phyloP scores from a whole-genome alignment of 306 rosid species.

The Spatholobus suberectus region DNA sequence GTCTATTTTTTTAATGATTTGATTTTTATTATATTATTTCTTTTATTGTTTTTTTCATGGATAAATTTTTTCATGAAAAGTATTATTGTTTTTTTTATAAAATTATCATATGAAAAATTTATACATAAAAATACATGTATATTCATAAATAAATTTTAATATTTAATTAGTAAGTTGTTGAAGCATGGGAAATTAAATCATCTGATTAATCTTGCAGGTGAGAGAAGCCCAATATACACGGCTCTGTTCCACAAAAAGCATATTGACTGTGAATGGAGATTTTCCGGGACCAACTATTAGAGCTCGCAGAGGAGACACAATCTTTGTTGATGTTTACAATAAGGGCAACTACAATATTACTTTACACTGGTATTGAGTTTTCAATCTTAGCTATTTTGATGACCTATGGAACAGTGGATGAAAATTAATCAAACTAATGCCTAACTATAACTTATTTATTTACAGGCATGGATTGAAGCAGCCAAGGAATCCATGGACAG shows the following conservation, averaged over 20 bases:
- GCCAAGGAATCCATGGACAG: conserved; percentile 57
- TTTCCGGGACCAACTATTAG: conserved; percentile 57
- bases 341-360: conserved; percentile 49
- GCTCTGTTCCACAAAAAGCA: conserved; percentile 55
- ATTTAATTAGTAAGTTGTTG: background rate
- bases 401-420: background rate
- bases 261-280: conserved; percentile 55
- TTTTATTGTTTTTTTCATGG: background rate
- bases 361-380: conserved; percentile 53
- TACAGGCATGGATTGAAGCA: conserved; percentile 59
- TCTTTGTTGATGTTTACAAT: conserved; percentile 51
- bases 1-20: background rate
- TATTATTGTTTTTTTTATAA: background rate
- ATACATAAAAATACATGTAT: background rate
- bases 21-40: background rate
- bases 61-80: background rate
- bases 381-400: background rate
- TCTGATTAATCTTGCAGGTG: conserved; percentile 29
- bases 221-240: conserved; percentile 38
- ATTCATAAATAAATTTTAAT: background rate
- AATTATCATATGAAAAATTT: background rate
- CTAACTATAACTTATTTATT: background rate
- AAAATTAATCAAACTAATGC: background rate
- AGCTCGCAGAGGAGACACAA: conserved; percentile 47
- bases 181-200: background rate